Evolutionary conservation across 805 yeast species (phyloP).

Genomic region (Zygosaccharomyces siamensis): DNA sequence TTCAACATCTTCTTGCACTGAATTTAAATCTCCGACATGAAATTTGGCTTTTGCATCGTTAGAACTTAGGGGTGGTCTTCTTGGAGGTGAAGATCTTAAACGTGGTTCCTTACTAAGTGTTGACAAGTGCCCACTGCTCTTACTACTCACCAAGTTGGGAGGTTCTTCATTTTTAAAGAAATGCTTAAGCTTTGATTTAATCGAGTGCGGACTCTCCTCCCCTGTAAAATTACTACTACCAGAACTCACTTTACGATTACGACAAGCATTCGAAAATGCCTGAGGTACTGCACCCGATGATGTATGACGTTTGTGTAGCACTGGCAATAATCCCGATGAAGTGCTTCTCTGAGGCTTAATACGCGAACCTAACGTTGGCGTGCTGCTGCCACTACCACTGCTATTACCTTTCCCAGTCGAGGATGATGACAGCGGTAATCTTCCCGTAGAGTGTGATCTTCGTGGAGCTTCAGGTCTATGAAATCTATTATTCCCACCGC

Average conservation of each 20-base stretch:
- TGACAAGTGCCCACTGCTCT: slow-evolving; percentile 11
- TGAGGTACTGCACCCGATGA: slow-evolving; percentile 6
- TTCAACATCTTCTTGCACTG: slow-evolving; percentile 28
- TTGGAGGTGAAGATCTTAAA: not conserved
- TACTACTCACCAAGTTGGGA: slow-evolving; percentile 1
- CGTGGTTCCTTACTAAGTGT: not conserved
- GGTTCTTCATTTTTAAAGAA: slow-evolving; percentile 8
- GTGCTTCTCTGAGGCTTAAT: slow-evolving; percentile 8
- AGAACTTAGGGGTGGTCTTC: not conserved
- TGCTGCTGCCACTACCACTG: not conserved
- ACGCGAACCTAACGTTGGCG: not conserved
- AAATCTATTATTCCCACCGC: not conserved
- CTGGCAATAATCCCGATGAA: slow-evolving; percentile 8
- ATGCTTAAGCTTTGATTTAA: slow-evolving; percentile 11
- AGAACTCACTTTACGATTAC: slow-evolving; percentile 2
- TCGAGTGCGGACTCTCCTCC: slow-evolving; percentile 7
- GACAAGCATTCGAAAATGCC: not conserved
- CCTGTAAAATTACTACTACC: slow-evolving; percentile 6
- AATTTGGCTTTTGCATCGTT: not conserved
- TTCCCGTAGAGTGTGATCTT: not conserved
- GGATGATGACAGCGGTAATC: not conserved
- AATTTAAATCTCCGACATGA: slow-evolving; percentile 13
- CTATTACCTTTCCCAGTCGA: not conserved
- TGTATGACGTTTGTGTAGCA: slow-evolving; percentile 5
- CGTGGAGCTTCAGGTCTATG: not conserved